phyloP scores from a whole-genome alignment of 1,139 yeast species.

The Candida albicans region DNA sequence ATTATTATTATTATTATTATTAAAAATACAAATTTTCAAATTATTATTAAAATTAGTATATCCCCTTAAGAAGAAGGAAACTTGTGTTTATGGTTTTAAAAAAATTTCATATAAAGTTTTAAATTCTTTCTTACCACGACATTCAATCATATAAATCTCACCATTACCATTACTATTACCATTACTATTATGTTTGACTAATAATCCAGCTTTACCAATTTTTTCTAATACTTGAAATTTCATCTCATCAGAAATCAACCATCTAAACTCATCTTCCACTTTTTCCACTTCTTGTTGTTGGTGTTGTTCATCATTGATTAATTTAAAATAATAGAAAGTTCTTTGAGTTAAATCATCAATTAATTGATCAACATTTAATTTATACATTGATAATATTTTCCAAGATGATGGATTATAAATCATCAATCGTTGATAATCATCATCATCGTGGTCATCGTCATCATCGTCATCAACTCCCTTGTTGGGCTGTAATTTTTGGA shows the following conservation, averaged over 20 bases:
- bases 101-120: conserved; percentile 35
- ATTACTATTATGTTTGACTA: conserved; percentile 32
- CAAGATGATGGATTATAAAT: conserved; percentile 42
- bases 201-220: conserved; percentile 48
- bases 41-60: too few relatives aligned
- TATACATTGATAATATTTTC: conserved; percentile 45
- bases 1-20: too few relatives aligned
- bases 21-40: too few relatives aligned
- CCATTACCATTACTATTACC: too few relatives aligned
- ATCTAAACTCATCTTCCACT: conserved; percentile 23
- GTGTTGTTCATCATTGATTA: conserved; percentile 16
- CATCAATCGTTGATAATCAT: conserved; percentile 23
- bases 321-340: conserved; percentile 32
- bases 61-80: too few relatives aligned
- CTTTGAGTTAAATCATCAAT: conserved; percentile 27
- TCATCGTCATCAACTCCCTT: too few relatives aligned
- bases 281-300: conserved; percentile 4
- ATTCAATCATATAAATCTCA: conserved; percentile 46
- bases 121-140: conserved; percentile 47
- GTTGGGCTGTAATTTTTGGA: conserved; percentile 42
- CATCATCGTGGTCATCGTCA: too few relatives aligned
- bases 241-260: conserved; percentile 38
- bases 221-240: conserved; percentile 32
- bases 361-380: conserved; percentile 29
- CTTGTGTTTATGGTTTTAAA: too few relatives aligned